A percentile compares a stretch with the other conserved stretches of the same genome.
Conservation (phyloP, 2,329 filamentous ascomycete genomes). For the Pseudogymnoascus sp. region DNA sequence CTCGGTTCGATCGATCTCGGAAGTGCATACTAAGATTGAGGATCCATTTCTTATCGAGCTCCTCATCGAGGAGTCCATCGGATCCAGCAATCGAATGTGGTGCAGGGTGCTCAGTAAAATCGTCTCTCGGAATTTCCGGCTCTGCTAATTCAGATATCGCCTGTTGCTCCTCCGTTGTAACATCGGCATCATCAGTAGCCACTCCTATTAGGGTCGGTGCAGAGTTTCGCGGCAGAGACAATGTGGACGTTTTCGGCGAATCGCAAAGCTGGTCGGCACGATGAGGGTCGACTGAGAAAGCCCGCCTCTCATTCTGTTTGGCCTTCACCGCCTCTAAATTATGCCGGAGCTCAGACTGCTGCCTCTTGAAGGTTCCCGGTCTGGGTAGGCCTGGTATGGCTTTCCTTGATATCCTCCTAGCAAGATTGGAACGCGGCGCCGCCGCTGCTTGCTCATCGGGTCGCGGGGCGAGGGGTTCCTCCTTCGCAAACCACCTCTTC, state of each 20-base stretch:
- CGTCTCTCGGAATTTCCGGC: neutral
- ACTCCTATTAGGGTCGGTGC: constrained; percentile 27
- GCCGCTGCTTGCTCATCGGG: constrained; percentile 16
- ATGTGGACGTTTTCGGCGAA: constrained; percentile 19
- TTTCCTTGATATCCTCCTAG: constrained; percentile 37
- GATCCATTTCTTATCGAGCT: constrained; percentile 87
- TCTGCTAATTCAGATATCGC: constrained; percentile 12
- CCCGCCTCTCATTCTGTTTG: constrained; percentile 61
- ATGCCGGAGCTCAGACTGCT: constrained; percentile 72
- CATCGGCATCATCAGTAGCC: constrained; percentile 17
- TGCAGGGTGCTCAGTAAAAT: neutral
- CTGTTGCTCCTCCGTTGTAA: constrained; percentile 16
- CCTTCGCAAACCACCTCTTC: constrained; percentile 28
- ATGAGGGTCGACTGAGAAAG: constrained; percentile 57
- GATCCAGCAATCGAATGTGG: constrained; percentile 10
- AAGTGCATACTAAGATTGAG: constrained; percentile 98
- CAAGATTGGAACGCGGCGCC: constrained; percentile 20
- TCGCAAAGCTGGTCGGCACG: constrained; percentile 19
- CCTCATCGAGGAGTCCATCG: constrained; percentile 56
- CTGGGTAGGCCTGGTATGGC: constrained; percentile 76
- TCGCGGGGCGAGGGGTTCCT: constrained; percentile 20
- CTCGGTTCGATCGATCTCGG: constrained; percentile 80
- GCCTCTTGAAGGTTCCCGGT: constrained; percentile 71
- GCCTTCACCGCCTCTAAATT: constrained; percentile 62
- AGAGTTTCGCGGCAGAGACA: constrained; percentile 21